phyloP scores from a whole-genome alignment of 495 filamentous ascomycete genomes.

The Penicillium dipodomyicola region DNA sequence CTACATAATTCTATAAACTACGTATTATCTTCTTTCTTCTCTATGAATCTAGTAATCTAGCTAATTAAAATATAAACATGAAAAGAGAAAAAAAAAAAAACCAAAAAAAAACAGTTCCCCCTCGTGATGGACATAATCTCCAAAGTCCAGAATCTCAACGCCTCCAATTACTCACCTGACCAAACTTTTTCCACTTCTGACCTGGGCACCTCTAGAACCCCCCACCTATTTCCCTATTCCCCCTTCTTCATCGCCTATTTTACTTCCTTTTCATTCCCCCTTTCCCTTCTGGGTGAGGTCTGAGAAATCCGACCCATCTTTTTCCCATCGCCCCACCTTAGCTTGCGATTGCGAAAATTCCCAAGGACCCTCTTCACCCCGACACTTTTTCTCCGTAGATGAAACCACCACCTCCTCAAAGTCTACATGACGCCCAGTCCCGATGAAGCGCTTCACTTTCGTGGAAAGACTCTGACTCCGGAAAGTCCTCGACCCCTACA shows the following conservation, averaged over 20 bases:
- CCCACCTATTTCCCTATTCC: background rate
- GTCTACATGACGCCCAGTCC: constrained; percentile 63
- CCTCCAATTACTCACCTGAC: constrained; percentile 6
- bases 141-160: background rate
- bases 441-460: constrained; percentile 63
- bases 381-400: constrained; percentile 32
- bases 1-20: too few relatives aligned
- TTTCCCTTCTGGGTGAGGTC: constrained; percentile 6
- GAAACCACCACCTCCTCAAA: constrained; percentile 37
- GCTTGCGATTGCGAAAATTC: constrained; percentile 34
- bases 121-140: background rate
- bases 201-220: background rate
- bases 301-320: constrained; percentile 14
- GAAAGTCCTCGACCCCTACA: constrained; percentile 70
- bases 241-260: constrained; percentile 10
- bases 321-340: constrained; percentile 38
- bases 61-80: background rate
- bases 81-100: background rate
- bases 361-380: constrained; percentile 6
- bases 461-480: constrained; percentile 67
- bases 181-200: background rate
- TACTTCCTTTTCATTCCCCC: background rate
- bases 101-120: background rate
- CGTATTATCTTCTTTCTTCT: background rate
- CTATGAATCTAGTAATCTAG: background rate